Evolutionary conservation across 2,329 filamentous ascomycete species (phyloP).

Genomic region (Aureobasidium sp.): DNA sequence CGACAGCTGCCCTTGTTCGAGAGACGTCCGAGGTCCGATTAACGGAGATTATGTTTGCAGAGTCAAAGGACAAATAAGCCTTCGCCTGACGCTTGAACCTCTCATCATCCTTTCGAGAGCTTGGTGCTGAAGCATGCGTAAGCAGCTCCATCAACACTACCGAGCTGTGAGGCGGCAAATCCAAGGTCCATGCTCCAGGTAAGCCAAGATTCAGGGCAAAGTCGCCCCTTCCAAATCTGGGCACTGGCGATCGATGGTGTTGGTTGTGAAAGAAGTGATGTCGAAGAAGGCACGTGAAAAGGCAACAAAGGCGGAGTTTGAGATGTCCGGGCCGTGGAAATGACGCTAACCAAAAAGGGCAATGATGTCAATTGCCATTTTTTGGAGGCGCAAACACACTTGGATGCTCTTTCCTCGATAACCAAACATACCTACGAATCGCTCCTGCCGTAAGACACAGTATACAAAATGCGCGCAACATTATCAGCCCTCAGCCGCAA

Average conservation of each 20-base stretch:
- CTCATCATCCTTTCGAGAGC: slow-evolving; percentile 33
- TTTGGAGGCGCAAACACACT: not conserved
- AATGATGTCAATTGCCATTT: slow-evolving; percentile 5
- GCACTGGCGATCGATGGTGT: not conserved
- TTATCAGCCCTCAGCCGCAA: not conserved
- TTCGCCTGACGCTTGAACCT: slow-evolving; percentile 30
- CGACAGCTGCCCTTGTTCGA: not conserved
- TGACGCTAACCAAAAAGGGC: not conserved
- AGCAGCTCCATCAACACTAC: slow-evolving; percentile 29
- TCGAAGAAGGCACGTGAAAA: not conserved
- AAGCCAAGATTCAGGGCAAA: not conserved
- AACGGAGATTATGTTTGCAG: not conserved
- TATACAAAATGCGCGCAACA: not conserved
- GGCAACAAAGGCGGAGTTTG: not conserved
- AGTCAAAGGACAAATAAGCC: slow-evolving; percentile 32
- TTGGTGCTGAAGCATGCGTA: slow-evolving; percentile 37
- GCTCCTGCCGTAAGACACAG: not conserved
- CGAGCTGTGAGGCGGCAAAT: not conserved
- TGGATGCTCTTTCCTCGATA: not conserved
- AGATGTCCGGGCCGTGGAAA: not conserved
- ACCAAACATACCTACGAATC: not conserved
- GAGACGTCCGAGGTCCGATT: not conserved
- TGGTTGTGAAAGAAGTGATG: not conserved
- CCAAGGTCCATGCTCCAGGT: not conserved
- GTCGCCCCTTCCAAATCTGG: not conserved